A percentile compares a stretch with the other conserved stretches of the same genome.
These are phyloP conservation scores for Sporothrix euskadiensis DNA, from an alignment of 2,329 filamentous ascomycete species.

Conservation along the genomic window DNA sequence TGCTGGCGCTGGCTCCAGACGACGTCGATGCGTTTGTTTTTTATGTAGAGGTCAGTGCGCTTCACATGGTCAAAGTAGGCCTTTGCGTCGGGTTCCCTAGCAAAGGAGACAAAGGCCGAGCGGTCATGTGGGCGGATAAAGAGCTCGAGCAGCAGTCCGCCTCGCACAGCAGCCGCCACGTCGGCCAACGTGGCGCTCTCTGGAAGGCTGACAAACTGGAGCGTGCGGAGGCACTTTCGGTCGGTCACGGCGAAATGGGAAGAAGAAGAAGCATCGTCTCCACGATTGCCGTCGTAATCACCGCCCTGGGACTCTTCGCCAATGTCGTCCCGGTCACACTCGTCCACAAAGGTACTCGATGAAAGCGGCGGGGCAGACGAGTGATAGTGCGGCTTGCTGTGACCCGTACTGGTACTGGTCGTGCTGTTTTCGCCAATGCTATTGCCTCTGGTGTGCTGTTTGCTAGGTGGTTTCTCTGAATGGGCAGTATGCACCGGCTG, in stretches of 20 bases:
- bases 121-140: constrained; percentile 61
- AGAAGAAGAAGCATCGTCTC: neutral
- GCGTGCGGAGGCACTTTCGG: constrained; percentile 52
- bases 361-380: neutral
- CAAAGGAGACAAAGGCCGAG: constrained; percentile 67
- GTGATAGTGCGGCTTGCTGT: neutral
- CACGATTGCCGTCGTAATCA: neutral
- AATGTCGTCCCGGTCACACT: neutral
- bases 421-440: neutral
- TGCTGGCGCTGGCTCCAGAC: constrained; percentile 73
- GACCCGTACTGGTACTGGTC: neutral
- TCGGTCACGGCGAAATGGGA: constrained; percentile 38
- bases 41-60: constrained; percentile 67
- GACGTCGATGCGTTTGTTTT: constrained; percentile 59
- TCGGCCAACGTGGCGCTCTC: constrained; percentile 65
- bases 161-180: constrained; percentile 63
- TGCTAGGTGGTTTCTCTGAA: neutral
- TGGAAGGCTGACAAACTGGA: constrained; percentile 64
- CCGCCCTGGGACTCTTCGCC: neutral
- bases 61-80: constrained; percentile 66
- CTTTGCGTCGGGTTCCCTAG: constrained; percentile 61
- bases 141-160: constrained; percentile 70
- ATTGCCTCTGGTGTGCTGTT: neutral
- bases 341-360: neutral
- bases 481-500: neutral